Conservation (phyloP, 2,329 filamentous ascomycete species). For the Neopestalotiopsis rosae region DNA sequence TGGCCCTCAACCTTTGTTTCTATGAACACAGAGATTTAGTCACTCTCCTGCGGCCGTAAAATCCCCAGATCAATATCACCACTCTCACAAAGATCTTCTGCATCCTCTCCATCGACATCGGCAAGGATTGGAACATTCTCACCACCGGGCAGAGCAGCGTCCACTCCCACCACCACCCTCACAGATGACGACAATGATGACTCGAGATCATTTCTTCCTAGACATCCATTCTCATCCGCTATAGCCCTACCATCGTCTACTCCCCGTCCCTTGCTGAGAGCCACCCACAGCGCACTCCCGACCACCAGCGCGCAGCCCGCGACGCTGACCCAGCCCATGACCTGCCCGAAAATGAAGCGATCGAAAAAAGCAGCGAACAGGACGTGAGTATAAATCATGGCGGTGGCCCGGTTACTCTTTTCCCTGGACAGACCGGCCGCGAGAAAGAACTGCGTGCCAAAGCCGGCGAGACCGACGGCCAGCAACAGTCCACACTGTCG, state of each 20-base stretch:
- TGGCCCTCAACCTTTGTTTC: background rate
- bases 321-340: conserved; percentile 55
- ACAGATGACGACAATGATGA: conserved; percentile 18
- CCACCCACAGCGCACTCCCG: conserved; percentile 57
- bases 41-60: background rate
- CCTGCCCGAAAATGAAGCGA: conserved; percentile 56
- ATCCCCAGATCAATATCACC: conserved; percentile 27
- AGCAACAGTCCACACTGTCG: conserved; percentile 71
- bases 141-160: background rate
- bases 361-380: conserved; percentile 60
- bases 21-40: background rate
- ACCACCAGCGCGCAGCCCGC: conserved; percentile 58
- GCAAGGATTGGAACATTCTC: conserved; percentile 44
- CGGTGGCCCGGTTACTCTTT: conserved; percentile 63
- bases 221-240: conserved; percentile 24
- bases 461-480: conserved; percentile 75
- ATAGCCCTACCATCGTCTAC: conserved; percentile 27
- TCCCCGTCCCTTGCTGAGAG: conserved; percentile 46
- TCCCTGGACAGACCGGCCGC: conserved; percentile 78
- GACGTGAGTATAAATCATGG: conserved; percentile 65
- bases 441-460: conserved; percentile 85
- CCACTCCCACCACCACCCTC: conserved; percentile 25
- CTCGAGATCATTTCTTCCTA: conserved; percentile 38
- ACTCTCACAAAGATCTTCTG: conserved; percentile 18
- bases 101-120: conserved; percentile 29